A percentile compares a stretch with the other conserved stretches of the same genome.
phyloP scores from a whole-genome alignment of 2,329 filamentous ascomycete genomes.

The Fusarium austroafricanum region DNA sequence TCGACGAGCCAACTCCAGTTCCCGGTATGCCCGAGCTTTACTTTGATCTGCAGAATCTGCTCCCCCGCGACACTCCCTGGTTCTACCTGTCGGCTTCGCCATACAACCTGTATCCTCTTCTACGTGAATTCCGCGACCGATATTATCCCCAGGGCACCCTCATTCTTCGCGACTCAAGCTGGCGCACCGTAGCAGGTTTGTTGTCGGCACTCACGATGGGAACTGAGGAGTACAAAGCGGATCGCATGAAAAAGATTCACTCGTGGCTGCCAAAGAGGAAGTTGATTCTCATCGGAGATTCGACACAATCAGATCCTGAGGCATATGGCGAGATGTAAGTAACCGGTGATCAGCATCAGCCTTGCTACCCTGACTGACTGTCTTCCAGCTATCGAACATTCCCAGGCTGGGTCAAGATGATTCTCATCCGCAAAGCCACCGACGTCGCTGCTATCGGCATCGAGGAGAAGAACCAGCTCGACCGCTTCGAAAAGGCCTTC shows the following conservation, averaged over 20 bases:
- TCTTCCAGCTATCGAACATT: constrained; percentile 66
- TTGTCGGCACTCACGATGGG: constrained; percentile 82
- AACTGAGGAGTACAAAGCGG: constrained; percentile 87
- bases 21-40: constrained; percentile 89
- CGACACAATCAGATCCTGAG: constrained; percentile 91
- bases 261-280: constrained; percentile 81
- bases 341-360: background rate
- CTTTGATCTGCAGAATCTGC: constrained; percentile 66
- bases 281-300: constrained; percentile 89
- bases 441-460: constrained; percentile 78
- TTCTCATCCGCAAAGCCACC: constrained; percentile 86
- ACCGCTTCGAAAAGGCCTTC: constrained; percentile 87
- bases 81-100: constrained; percentile 96
- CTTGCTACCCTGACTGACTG: constrained; percentile 20
- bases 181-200: constrained; percentile 85
- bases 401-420: constrained; percentile 82
- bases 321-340: constrained; percentile 83
- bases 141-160: constrained; percentile 83
- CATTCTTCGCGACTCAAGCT: constrained; percentile 85
- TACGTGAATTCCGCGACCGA: constrained; percentile 76
- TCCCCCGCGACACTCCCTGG: constrained; percentile 75
- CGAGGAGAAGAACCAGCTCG: constrained; percentile 76
- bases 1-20: constrained; percentile 77
- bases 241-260: constrained; percentile 81
- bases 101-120: constrained; percentile 92